Conservation (phyloP, 2,329 filamentous ascomycete species). For the Blumeria graminis region DNA sequence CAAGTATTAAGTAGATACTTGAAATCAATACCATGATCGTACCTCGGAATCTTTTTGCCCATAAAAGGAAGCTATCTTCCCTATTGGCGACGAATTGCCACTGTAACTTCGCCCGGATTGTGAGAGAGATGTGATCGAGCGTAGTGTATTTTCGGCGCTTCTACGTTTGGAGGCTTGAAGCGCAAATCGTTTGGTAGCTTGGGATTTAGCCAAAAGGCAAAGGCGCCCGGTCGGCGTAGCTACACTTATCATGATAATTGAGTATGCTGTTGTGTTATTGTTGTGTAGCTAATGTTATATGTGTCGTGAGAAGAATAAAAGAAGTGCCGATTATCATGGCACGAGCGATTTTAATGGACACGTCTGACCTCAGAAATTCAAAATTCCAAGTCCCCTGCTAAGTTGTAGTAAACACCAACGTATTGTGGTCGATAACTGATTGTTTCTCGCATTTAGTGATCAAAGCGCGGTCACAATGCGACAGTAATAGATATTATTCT, state of each 20-base stretch:
- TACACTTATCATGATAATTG: background rate
- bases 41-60: conserved; percentile 75
- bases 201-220: background rate
- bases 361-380: too few species aligned
- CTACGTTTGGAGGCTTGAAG: background rate
- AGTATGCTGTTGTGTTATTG: background rate
- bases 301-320: too few species aligned
- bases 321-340: too few species aligned
- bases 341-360: too few species aligned
- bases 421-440: too few species aligned
- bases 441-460: too few species aligned
- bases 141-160: background rate
- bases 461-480: too few species aligned
- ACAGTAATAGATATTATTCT: too few species aligned
- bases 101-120: background rate
- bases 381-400: too few species aligned
- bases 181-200: background rate
- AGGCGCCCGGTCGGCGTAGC: background rate
- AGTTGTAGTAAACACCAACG: too few species aligned
- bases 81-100: conserved; percentile 14
- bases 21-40: conserved; percentile 10
- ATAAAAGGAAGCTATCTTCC: conserved; percentile 77
- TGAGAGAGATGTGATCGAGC: background rate
- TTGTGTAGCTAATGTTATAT: too few species aligned
- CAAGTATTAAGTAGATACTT: too few species aligned